Conservation (phyloP, 768 basidiomycete genomes). For the Boletus reticuloceps region DNA sequence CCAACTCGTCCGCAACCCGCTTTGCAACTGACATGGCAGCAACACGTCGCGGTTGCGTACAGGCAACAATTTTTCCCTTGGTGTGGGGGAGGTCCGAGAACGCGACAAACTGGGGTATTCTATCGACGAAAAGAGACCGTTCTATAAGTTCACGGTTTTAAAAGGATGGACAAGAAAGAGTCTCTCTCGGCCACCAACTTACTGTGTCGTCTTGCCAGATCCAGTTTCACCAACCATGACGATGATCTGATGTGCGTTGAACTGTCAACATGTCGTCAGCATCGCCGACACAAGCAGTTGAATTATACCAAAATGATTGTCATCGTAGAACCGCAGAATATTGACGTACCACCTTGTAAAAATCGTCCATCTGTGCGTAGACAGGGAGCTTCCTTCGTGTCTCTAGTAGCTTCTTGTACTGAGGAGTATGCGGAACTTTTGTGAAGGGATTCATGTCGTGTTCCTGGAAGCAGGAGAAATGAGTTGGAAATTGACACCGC, state of each 20-base stretch:
- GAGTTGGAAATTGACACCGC: not conserved
- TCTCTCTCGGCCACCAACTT: slow-evolving; percentile 34
- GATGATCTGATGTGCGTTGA: slow-evolving; percentile 65
- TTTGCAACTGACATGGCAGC: slow-evolving; percentile 98
- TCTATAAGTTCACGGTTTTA: slow-evolving; percentile 27
- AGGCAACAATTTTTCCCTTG: slow-evolving; percentile 88
- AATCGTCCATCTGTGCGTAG: slow-evolving; percentile 88
- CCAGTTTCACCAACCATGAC: slow-evolving; percentile 95
- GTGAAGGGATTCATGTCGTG: slow-evolving; percentile 88
- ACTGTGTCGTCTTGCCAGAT: slow-evolving; percentile 96
- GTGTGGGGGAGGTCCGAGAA: slow-evolving; percentile 92
- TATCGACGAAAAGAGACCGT: slow-evolving; percentile 36
- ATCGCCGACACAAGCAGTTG: not conserved
- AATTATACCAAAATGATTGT: not conserved
- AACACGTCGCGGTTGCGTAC: slow-evolving; percentile 94
- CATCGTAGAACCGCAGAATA: not conserved
- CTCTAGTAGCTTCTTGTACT: slow-evolving; percentile 86
- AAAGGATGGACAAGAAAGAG: slow-evolving; percentile 18
- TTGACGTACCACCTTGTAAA: slow-evolving; percentile 77
- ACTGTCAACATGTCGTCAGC: slow-evolving; percentile 14
- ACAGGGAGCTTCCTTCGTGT: slow-evolving; percentile 88
- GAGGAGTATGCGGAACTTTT: slow-evolving; percentile 65
- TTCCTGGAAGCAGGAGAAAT: slow-evolving; percentile 44
- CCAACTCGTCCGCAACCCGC: slow-evolving; percentile 99
- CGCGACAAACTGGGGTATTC: slow-evolving; percentile 95